Base-by-base conservation (phyloP, 495 filamentous ascomycete genomes). In the Aspergillus nidulans region DNA sequence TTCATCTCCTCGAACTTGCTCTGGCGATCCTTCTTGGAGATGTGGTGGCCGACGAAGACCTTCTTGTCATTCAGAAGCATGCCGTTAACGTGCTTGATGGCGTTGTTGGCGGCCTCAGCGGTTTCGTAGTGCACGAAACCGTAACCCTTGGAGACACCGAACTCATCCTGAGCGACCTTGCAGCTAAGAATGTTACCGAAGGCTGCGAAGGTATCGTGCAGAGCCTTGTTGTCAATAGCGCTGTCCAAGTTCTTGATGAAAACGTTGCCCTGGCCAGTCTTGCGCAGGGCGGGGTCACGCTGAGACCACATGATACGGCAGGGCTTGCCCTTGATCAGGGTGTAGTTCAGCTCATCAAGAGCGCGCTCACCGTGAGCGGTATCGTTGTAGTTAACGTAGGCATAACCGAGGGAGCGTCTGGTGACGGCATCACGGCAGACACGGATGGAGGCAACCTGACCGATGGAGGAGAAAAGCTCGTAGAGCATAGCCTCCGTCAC, bases 1-100 rank as follows among this genome's bases (percentile, higher is more conserved):
- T 97, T 97, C 92, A 99, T 99, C 82, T 99, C 94, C 80, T 99
- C 94, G 69, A 97, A 97, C 80, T 99, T 99, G 90, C 91, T 96
- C 81, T 97, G 92, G 62, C 94, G 95, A 65, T 99, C 94, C 83
- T 99, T 99, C 88, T 97, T 96, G 63, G 94, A 94, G 71, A 99
- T 96, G 78, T 99, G 94, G 75, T 97, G 92, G 53, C 94, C 94
- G 61, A 99, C 94, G 64, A 92, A 99, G 47, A 99, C 94, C 83
- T 99, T 99, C 87, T 99, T 99, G 84, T 99, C 94, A 75, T 97
- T 97, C 66, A 99, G 77, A 67, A 99, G 75, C 94, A 99, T 99
- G 65, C 95, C 95, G 74, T 99, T 97, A 67, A 99, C 94, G 70
- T 95, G 92, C 83, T 97, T 97, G 83, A 99, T 99, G 63, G 94